phyloP scores from a whole-genome alignment of 495 filamentous ascomycete species.

The Bathelium albidoporum region DNA sequence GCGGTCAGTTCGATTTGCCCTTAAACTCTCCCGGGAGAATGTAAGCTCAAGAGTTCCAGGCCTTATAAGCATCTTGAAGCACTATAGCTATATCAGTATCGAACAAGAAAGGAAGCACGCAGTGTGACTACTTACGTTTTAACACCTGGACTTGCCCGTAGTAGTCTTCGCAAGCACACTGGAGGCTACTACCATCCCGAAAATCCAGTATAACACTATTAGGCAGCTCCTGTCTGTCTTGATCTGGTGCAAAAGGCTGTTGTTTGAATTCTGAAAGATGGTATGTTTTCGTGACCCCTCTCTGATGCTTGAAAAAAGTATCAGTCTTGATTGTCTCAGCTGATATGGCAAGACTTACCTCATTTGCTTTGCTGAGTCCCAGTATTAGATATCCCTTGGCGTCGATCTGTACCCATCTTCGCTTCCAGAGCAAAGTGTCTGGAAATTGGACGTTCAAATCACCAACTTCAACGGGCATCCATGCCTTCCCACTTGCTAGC shows the following conservation, averaged over 20 bases:
- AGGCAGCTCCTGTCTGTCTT: conserved; percentile 79
- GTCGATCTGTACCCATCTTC: conserved; percentile 70
- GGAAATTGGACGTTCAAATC: conserved; percentile 93
- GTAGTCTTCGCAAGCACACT: conserved; percentile 74
- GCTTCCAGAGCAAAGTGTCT: conserved; percentile 86
- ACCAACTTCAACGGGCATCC: conserved; percentile 51
- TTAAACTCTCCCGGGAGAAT: neutral
- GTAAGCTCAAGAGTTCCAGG: conserved; percentile 11
- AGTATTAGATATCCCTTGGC: conserved; percentile 66
- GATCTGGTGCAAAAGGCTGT: conserved; percentile 72
- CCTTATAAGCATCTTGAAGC: conserved; percentile 21
- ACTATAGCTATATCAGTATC: conserved; percentile 8
- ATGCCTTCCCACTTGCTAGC: conserved; percentile 9
- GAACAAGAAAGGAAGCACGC: neutral
- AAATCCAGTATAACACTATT: conserved; percentile 77
- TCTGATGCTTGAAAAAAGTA: conserved; percentile 15
- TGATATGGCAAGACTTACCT: neutral
- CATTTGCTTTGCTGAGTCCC: conserved; percentile 39
- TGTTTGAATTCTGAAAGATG: conserved; percentile 69
- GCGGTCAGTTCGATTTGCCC: no score
- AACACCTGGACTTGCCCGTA: conserved; percentile 45
- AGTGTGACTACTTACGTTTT: conserved; percentile 14
- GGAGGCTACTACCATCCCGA: conserved; percentile 68
- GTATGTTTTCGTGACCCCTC: conserved; percentile 58
- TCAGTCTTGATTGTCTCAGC: neutral